These are phyloP conservation scores for Capsaspora owczarzaki DNA, from an alignment of 78 protist genomes.

Conservation along the genomic window DNA sequence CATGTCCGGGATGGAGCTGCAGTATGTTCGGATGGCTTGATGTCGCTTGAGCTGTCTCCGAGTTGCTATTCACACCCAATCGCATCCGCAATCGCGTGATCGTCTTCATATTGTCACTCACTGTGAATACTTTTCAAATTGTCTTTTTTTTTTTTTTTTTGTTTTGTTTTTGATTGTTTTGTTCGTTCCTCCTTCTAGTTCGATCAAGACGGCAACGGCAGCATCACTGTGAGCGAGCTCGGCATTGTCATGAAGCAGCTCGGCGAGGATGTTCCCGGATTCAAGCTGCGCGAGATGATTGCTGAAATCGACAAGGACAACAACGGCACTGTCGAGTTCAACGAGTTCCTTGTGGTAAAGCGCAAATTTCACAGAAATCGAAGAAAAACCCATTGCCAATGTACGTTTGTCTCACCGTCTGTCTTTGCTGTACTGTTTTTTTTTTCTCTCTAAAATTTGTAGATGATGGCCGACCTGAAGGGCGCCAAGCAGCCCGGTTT, in stretches of 20 bases:
- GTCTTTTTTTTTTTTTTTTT: too few relatives aligned
- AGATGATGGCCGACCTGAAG: background rate
- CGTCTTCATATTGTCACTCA: too few relatives aligned
- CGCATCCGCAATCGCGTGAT: too few relatives aligned
- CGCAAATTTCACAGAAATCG: background rate
- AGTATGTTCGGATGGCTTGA: too few relatives aligned
- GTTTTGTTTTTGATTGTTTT: too few relatives aligned
- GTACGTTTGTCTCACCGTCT: background rate
- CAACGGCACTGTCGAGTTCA: slow-evolving; percentile 26
- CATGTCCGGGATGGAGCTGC: too few relatives aligned
- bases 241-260: background rate
- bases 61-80: too few relatives aligned
- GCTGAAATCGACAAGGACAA: slow-evolving; percentile 35
- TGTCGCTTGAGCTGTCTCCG: too few relatives aligned
- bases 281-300: slow-evolving; percentile 25
- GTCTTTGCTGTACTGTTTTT: background rate
- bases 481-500: background rate
- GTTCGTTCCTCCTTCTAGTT: too few relatives aligned
- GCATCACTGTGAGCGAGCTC: slow-evolving; percentile 12
- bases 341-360: slow-evolving; percentile 30
- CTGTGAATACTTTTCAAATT: too few relatives aligned
- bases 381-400: background rate
- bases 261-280: slow-evolving; percentile 14
- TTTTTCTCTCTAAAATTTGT: background rate
- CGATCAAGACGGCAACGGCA: slow-evolving; percentile 20